Evolutionary conservation across 2,329 filamentous ascomycete genomes (phyloP), one percentile per base, ranked within the genome.

Genomic region (Cladosporium cucumerinum): DNA sequence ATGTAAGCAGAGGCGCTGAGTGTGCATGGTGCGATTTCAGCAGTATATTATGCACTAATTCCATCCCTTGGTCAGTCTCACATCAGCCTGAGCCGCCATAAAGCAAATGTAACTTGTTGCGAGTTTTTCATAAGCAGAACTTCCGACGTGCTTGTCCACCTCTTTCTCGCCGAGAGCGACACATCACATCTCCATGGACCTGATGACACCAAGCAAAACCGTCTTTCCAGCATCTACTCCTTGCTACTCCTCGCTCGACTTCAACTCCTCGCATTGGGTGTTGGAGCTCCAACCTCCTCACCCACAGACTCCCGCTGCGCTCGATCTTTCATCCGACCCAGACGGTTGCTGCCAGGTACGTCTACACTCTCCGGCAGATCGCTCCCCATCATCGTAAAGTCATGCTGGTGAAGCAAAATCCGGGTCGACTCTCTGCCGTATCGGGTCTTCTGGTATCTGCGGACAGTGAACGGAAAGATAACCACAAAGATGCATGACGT

Each of bases 331-430:
- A 64, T 28, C 21, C 62, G 58, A 10, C 54, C 54, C 14, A 59
- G 23, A 4, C 55, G 43, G n/a, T 59, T 64, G 8, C 48, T 59
- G 12, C 65, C 61, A 11, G 67, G 68, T 4, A 65, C 65, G 30
- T 72, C 69, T 8, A 75, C 72, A 49, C 67, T 72, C 1, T 72
- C 70, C 10, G 75, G 75, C 16, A 76, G 65, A 63, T 76, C 75
- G 14, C 75, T 69, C 2, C 73, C 74, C 18, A 77, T 66, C 72
- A 77, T 72, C 1, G 75, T 75, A 63, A 75, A 77, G 57, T 73
- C 72, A 11, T 68, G 66, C 5, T 70, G 70, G 26, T 67, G 66
- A 25, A 76, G 66, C 5, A 63, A 59, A 21, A 75, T 65, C 28
- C 69, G 64, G 10, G 68, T 66, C 16, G 69, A 66, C 52, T 74